These are phyloP conservation scores for Cladosporium austrohemisphaericum DNA, from an alignment of 2,329 filamentous ascomycete species.

Conservation along the genomic window DNA sequence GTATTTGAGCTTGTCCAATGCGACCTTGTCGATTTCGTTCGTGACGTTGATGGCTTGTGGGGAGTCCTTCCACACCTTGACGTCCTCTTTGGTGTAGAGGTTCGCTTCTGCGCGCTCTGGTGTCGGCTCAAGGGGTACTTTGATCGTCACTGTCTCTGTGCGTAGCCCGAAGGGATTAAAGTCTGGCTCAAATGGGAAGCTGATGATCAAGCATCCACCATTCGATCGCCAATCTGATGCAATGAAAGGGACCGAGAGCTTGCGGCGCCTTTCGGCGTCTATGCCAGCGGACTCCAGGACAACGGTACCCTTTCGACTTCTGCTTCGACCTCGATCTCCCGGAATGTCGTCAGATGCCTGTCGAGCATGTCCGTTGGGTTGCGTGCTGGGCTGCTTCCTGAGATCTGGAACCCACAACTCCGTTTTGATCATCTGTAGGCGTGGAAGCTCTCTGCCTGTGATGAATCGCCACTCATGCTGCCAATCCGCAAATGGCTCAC, in stretches of 20 bases:
- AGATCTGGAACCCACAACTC: conserved; percentile 67
- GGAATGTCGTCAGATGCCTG: conserved; percentile 5
- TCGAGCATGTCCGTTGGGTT: neutral
- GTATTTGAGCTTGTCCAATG: conserved; percentile 59
- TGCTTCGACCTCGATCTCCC: conserved; percentile 1
- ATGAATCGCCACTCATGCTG: conserved; percentile 64
- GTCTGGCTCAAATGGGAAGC: conserved; percentile 55
- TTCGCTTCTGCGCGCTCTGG: conserved; percentile 54
- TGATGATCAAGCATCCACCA: conserved; percentile 61
- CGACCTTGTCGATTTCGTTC: conserved; percentile 46
- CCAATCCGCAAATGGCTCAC: conserved; percentile 37
- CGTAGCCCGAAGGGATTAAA: conserved; percentile 20
- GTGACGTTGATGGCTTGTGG: conserved; percentile 47
- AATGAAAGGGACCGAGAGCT: conserved; percentile 4
- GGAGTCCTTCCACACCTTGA: conserved; percentile 63
- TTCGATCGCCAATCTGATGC: conserved; percentile 45
- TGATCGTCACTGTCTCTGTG: conserved; percentile 55
- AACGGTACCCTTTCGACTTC: conserved; percentile 10
- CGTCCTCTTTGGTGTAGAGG: conserved; percentile 57
- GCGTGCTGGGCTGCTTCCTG: neutral
- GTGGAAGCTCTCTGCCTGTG: conserved; percentile 65
- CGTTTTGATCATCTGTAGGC: conserved; percentile 64
- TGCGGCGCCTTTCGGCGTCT: conserved; percentile 6
- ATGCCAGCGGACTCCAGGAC: conserved; percentile 7
- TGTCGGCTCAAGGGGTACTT: conserved; percentile 63